Conservation (phyloP, 805 yeast species). For the Kodamaea hsintzibuensis region DNA sequence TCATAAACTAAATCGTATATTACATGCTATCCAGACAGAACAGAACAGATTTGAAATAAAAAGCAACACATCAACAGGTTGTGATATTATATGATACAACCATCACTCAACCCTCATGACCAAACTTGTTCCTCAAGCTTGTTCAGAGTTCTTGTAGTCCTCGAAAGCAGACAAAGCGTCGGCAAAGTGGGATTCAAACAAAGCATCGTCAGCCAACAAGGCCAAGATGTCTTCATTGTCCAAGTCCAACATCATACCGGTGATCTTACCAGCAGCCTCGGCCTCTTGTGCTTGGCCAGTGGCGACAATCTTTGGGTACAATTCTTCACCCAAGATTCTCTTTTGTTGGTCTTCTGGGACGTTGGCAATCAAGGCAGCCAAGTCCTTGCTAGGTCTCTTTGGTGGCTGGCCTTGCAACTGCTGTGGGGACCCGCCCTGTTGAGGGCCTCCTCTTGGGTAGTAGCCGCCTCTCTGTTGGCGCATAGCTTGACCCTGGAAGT, state of each 20-base stretch:
- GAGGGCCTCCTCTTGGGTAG: constrained; percentile 44
- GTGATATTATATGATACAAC: constrained; percentile 1
- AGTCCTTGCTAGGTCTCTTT: constrained; percentile 43
- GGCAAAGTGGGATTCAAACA: constrained; percentile 85
- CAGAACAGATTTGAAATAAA: constrained; percentile 3
- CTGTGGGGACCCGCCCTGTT: constrained; percentile 34
- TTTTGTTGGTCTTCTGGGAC: constrained; percentile 89
- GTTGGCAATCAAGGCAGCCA: constrained; percentile 62
- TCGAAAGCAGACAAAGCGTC: constrained; percentile 95
- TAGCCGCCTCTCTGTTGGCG: constrained; percentile 63
- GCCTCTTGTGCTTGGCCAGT: constrained; percentile 85
- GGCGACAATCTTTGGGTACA: constrained; percentile 88
- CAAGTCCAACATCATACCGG: constrained; percentile 98
- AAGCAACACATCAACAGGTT: constrained; percentile 3
- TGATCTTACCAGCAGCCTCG: constrained; percentile 97
- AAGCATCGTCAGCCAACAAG: constrained; percentile 85
- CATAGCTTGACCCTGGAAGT: constrained; percentile 40
- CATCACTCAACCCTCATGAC: not conserved
- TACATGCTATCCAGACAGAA: constrained; percentile 8
- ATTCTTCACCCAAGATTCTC: constrained; percentile 96
- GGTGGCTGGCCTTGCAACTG: constrained; percentile 8
- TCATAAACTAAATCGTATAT: constrained; percentile 9
- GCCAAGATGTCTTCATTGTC: constrained; percentile 88
- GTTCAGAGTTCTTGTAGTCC: constrained; percentile 69
- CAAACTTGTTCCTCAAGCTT: constrained; percentile 12